Evolutionary conservation across 306 rosid genomes (phyloP).

Genomic region (Corylus avellana): DNA sequence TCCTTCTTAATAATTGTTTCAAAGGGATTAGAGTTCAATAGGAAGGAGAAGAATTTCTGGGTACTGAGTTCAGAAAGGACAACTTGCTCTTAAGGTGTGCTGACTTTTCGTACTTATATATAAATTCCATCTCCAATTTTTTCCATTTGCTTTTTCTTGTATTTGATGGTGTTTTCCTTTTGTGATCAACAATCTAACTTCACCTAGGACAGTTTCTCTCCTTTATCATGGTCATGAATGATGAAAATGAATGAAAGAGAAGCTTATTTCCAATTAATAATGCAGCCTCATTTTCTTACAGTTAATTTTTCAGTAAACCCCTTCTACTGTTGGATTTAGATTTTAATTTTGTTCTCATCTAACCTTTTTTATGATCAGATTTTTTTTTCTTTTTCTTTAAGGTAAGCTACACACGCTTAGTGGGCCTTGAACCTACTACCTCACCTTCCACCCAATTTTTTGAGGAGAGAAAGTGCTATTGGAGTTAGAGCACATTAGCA

Average conservation of each 20-base stretch:
- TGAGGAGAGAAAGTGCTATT: background rate
- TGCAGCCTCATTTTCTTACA: background rate
- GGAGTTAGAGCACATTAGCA: too few species aligned
- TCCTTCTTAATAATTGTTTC: too few species aligned
- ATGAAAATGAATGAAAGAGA: background rate
- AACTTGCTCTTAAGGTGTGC: too few species aligned
- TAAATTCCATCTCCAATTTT: background rate
- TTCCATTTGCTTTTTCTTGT: background rate
- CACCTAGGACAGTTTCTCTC: background rate
- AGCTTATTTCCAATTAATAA: background rate
- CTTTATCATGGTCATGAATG: background rate
- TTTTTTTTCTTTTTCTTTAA: too few species aligned
- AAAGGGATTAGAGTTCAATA: background rate
- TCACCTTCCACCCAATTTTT: background rate
- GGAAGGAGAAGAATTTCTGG: background rate
- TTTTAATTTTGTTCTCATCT: background rate
- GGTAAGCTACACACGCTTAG: too few species aligned
- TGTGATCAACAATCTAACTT: background rate
- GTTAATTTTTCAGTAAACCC: background rate
- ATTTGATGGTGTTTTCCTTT: background rate
- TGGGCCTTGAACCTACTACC: too few species aligned
- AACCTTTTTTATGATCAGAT: background rate
- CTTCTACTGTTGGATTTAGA: background rate
- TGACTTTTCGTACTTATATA: background rate
- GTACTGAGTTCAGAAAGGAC: too few species aligned